Conservation (phyloP, 768 basidiomycete genomes). For the Tremella fuciformis region DNA sequence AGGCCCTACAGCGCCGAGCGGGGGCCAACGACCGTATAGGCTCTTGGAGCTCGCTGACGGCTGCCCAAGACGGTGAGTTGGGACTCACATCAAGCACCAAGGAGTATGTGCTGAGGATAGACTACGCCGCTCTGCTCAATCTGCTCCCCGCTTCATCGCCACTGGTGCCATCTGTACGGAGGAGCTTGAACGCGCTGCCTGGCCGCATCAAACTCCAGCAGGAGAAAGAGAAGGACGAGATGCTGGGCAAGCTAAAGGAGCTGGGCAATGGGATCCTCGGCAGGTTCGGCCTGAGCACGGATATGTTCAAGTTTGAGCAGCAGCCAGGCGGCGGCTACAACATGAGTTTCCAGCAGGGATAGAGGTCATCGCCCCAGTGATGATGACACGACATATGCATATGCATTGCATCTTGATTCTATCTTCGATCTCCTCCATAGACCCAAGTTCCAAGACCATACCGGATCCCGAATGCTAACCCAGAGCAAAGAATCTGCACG, state of each 20-base stretch:
- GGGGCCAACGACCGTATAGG: slow-evolving; percentile 72
- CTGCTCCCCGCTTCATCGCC: slow-evolving; percentile 62
- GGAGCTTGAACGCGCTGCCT: slow-evolving; percentile 60
- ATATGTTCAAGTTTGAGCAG: slow-evolving; percentile 94
- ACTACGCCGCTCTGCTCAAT: slow-evolving; percentile 70
- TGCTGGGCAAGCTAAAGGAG: slow-evolving; percentile 87
- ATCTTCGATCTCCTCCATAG: slow-evolving; percentile 88
- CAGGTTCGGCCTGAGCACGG: slow-evolving; percentile 90
- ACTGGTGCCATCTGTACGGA: slow-evolving; percentile 57
- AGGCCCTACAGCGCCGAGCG: slow-evolving; percentile 86
- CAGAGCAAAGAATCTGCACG: slow-evolving; percentile 76
- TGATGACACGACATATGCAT: background rate
- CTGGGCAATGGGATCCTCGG: slow-evolving; percentile 87
- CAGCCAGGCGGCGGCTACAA: slow-evolving; percentile 95
- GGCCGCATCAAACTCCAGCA: slow-evolving; percentile 71
- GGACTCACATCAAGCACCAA: slow-evolving; percentile 62
- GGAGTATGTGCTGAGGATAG: slow-evolving; percentile 59
- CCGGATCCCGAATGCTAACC: slow-evolving; percentile 76
- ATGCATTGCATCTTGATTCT: slow-evolving; percentile 1
- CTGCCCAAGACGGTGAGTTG: slow-evolving; percentile 77
- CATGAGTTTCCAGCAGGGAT: slow-evolving; percentile 66
- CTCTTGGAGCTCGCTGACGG: slow-evolving; percentile 76
- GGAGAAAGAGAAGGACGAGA: slow-evolving; percentile 82
- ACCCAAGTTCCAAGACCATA: slow-evolving; percentile 86
- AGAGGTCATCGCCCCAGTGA: background rate